Percentiles rank a stretch among this genome's conserved stretches.
Conservation (phyloP, 2,329 filamentous ascomycete genomes). For the Aotearoamyces nothofagi region DNA sequence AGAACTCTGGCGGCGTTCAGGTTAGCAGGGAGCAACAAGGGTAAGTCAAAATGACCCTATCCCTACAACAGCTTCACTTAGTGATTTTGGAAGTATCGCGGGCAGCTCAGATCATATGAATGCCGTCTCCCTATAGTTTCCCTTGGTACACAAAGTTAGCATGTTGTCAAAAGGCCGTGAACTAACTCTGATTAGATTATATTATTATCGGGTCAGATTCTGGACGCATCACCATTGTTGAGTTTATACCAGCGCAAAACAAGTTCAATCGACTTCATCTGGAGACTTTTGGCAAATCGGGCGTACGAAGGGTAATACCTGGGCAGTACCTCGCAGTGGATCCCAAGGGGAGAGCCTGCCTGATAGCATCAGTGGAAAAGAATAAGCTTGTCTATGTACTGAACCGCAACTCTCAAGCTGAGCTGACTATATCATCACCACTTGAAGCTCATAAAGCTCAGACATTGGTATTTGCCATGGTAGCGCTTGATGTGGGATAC, state of each 20-base stretch:
- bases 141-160: no score
- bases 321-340: conserved; percentile 94
- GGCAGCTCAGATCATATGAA: no score
- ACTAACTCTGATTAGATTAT: conserved; percentile 57
- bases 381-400: conserved; percentile 99
- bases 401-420: conserved; percentile 86
- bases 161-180: no score
- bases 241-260: conserved; percentile 78
- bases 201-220: conserved; percentile 93
- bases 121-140: no score
- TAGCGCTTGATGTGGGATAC: conserved; percentile 87
- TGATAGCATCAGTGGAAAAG: conserved; percentile 92
- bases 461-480: conserved; percentile 76
- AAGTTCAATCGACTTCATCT: conserved; percentile 80
- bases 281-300: conserved; percentile 97
- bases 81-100: conserved; percentile 61
- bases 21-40: conserved; percentile 87
- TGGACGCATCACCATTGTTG: conserved; percentile 83
- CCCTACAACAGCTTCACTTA: conserved; percentile 42
- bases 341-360: conserved; percentile 85
- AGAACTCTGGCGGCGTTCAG: conserved; percentile 78
- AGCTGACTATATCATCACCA: conserved; percentile 92
- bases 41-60: conserved; percentile 47
- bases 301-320: conserved; percentile 80
- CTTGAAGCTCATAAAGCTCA: conserved; percentile 91